Evolutionary conservation across 257 asterid genomes (phyloP), one percentile per base, ranked within the genome.

Genomic region (Leonotis leonurus): DNA sequence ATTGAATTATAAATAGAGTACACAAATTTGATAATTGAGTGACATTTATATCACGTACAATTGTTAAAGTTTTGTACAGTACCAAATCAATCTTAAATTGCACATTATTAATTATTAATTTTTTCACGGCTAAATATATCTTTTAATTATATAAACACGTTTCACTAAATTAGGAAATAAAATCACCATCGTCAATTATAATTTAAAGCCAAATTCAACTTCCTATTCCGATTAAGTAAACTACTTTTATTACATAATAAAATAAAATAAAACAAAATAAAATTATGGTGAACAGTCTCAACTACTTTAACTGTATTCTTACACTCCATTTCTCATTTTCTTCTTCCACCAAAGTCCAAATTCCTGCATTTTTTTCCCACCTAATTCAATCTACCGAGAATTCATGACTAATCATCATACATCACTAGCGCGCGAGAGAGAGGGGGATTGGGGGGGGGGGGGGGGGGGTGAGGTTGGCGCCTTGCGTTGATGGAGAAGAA

Each of bases 221-320:
- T 1, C 11, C n/a, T n/a, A 12, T 25, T 24, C 11, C 35, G 16
- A 53, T 14, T 26, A 25, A 52, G n/a, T 13, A 29, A 5, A 16
- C n/a, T n/a, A n/a, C n/a, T n/a, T n/a, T n/a, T n/a, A n/a, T n/a
- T n/a, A n/a, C n/a, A n/a, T n/a, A n/a, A n/a, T n/a, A n/a, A n/a
- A n/a, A n/a, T n/a, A n/a, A n/a, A n/a, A n/a, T n/a, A n/a, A n/a
- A n/a, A n/a, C n/a, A n/a, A n/a, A n/a, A n/a, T n/a, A n/a, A n/a
- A n/a, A n/a, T 17, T 24, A 9, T 72, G 68, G 70, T 29, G 69
- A 75, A 70, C 81, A 32, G 78, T 80, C 62, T 73, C 70, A 82
- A 82, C 88, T 69, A 60, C 83, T 65, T 60, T 44, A 69, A 67
- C 64, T 33, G 61, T 26, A 41, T 22, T 36, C 50, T n/a, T 1